Conservation (phyloP, 2,329 filamentous ascomycete genomes). For the Colletotrichum neosansevieriae region DNA sequence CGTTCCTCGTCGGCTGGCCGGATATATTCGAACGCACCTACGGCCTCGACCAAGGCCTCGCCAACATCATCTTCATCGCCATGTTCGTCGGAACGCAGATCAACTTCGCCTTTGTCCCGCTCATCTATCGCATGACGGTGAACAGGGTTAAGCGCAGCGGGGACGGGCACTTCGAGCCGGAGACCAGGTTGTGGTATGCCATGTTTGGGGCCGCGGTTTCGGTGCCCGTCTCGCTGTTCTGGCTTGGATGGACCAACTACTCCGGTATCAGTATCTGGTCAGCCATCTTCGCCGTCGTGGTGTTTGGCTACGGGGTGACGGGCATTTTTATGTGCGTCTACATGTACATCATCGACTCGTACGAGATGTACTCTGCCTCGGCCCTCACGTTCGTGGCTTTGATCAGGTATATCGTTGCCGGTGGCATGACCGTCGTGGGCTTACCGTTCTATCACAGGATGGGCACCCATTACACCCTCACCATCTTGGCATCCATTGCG, state of each 20-base stretch:
- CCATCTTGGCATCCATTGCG: conserved; percentile 48
- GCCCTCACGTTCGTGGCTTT: conserved; percentile 49
- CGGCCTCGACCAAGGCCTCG: conserved; percentile 54
- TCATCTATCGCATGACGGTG: conserved; percentile 49
- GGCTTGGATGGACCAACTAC: conserved; percentile 63
- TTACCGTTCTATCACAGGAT: conserved; percentile 51
- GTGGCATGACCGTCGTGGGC: conserved; percentile 51
- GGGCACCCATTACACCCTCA: conserved; percentile 50
- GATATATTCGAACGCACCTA: conserved; percentile 61
- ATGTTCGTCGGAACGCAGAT: conserved; percentile 57
- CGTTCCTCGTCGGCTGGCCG: conserved; percentile 64
- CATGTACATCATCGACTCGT: conserved; percentile 53
- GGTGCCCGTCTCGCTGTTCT: conserved; percentile 61
- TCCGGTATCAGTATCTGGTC: conserved; percentile 58
- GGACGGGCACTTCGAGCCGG: conserved; percentile 51
- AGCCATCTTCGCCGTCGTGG: conserved; percentile 53
- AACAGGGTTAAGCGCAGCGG: conserved; percentile 7
- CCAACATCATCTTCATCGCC: conserved; percentile 57
- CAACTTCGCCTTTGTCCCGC: conserved; percentile 48
- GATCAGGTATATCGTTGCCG: conserved; percentile 48
- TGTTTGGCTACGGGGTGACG: conserved; percentile 61
- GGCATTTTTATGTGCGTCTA: conserved; percentile 52
- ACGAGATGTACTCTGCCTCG: conserved; percentile 50
- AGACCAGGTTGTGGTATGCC: conserved; percentile 57
- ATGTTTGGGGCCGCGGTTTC: conserved; percentile 55